Base-by-base conservation (phyloP, 2,329 filamentous ascomycete genomes). In the Eutypa lata region DNA sequence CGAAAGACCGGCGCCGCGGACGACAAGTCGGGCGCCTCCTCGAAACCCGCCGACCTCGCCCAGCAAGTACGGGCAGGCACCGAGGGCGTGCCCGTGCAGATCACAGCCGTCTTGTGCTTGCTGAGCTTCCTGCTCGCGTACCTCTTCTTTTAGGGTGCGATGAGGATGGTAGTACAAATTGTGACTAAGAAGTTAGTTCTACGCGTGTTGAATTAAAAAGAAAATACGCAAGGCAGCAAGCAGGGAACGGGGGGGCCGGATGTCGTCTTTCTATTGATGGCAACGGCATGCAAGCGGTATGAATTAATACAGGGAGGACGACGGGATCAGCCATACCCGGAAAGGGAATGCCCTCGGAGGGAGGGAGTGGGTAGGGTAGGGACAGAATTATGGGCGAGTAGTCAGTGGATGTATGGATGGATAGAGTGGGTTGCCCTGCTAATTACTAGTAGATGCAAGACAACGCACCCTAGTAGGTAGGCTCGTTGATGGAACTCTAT, bases 81-180 rank as follows among this genome's bases (percentile, higher is more conserved):
- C 60, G 85, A 91, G 62, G 93, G 94, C 21, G 93, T 99, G 3
- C 87, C 94, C 1, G 84, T 99, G 48, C 88, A 93, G 70, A 83
- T 93, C 57, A 90, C 90, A 44, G 93, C 94, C 21, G 77, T 84
- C 21, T 76, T 99, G 43, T 97, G 92, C 69, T 77, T 99, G 64
- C 65, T 96, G 58, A 92, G 90, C 77, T 99, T 99, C 76, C 74
- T 99, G 67, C 82, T 97, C 63, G 94, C 91, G 51, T 99, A 97
- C 75, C 84, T 97, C 72, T 91, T 99, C 78, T 99, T 99, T 74
- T 99, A 86, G 60, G 56, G 43, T 54, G 51, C 38, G 50, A 50
- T 26, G 44, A 52, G 33, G 48, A 54, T 57, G 42, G 49, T 53
- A 33, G 50, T 56, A 47, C 47, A 47, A 46, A 52, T 53, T 48